A percentile compares a stretch with the other conserved stretches of the same genome.
Conservation (phyloP, 139 green algal species). For the Chlamydomonas sp. region DNA sequence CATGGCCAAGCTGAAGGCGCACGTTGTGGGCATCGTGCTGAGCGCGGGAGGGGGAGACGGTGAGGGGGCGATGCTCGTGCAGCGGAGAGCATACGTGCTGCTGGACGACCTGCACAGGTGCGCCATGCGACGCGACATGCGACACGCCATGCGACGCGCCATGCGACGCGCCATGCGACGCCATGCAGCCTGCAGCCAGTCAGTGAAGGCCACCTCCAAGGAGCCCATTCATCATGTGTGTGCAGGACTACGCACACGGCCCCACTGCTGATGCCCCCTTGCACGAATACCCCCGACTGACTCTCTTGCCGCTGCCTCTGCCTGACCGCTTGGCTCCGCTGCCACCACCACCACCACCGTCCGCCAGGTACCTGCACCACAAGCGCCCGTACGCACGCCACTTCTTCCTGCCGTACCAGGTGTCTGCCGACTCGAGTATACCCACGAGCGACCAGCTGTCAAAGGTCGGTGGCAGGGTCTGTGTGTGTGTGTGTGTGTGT, state of each 20-base stretch:
- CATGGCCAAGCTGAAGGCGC: neutral
- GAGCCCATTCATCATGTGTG: neutral
- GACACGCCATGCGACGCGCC: neutral
- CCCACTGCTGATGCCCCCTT: no score
- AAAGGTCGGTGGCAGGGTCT: neutral
- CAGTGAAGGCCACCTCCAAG: neutral
- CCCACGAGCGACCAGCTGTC: conserved; percentile 15
- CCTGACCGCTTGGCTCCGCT: no score
- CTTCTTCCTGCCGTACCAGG: conserved; percentile 29
- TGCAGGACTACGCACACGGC: no score
- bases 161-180: neutral
- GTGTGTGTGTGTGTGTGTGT: neutral
- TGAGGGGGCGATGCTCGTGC: neutral
- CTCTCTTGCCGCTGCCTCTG: no score
- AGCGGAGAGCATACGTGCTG: neutral
- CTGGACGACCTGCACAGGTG: conserved; percentile 26
- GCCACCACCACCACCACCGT: no score
- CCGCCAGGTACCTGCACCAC: conserved; percentile 23
- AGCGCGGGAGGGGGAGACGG: neutral
- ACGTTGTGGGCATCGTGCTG: neutral
- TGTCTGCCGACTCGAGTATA: neutral
- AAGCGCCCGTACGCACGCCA: conserved; percentile 30
- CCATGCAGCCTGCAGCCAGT: neutral
- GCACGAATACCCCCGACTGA: no score
- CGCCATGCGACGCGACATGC: neutral